A percentile compares a stretch with the other conserved stretches of the same genome.
Conservation (phyloP, 345 rosid genomes). For the Theobroma cacao region DNA sequence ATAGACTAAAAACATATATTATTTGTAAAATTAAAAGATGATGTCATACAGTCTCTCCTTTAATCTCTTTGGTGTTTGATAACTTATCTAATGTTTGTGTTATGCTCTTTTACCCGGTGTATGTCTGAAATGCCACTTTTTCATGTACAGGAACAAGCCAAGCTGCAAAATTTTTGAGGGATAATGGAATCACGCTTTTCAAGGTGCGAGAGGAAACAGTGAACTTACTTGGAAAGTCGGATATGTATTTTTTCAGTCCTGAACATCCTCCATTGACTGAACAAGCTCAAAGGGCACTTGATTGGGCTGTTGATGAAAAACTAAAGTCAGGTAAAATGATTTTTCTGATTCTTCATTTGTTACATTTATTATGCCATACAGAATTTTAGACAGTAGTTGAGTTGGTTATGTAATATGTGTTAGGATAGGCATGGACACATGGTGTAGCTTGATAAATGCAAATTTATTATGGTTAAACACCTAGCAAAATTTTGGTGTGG, state of each 20-base stretch:
- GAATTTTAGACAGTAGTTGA: neutral
- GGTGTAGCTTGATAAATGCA: neutral
- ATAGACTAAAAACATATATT: neutral
- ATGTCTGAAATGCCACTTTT: constrained; percentile 1
- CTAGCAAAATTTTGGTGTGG: too few relatives aligned
- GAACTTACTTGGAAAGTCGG: constrained; percentile 76
- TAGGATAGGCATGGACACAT: neutral
- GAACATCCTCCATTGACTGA: constrained; percentile 86
- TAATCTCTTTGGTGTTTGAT: neutral
- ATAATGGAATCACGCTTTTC: constrained; percentile 66
- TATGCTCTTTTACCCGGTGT: neutral
- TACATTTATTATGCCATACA: neutral
- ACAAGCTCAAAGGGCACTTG: constrained; percentile 80
- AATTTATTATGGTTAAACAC: neutral
- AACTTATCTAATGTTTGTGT: neutral
- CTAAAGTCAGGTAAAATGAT: constrained; percentile 67
- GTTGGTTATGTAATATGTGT: neutral
- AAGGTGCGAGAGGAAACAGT: constrained; percentile 71
- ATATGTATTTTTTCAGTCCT: constrained; percentile 67
- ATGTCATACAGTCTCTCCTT: neutral
- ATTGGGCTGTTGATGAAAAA: constrained; percentile 85
- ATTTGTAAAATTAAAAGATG: neutral
- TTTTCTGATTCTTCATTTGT: neutral
- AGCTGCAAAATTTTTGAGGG: constrained; percentile 86
- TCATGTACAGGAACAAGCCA: constrained; percentile 62